Base-by-base conservation (phyloP, 352 stramenopile species). In the Phytopythium cucurbitacearum region DNA sequence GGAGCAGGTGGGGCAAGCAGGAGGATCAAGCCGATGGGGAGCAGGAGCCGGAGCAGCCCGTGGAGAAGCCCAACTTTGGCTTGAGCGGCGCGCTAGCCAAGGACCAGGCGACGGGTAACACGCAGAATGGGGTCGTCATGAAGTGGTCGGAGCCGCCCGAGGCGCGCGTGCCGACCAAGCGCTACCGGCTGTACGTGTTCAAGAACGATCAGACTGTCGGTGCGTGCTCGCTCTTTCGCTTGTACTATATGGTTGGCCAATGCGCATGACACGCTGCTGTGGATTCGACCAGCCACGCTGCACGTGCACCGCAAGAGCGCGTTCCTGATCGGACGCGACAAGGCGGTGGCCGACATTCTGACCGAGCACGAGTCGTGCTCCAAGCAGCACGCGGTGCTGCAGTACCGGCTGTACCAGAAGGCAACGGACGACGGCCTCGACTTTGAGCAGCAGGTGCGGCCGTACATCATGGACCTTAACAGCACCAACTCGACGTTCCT, bases 381-480 rank as follows among this genome's bases (percentile, higher is more conserved):
- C 3, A 97, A 97, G 51, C 97, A 99, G 77, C 97, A 99, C 68
- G 95, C 96, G 1, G 97, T 99, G 40, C 63, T 99, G 37, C 97
- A 99, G 74, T 98, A 95, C 64, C 78, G 92, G 15, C 62, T 93
- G 48, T 87, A 82, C 46, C 79, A 94, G 60, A 87, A 80, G 50
- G 67, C 79, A 34, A 82, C 69, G 32, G 59, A 67, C 8, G 76
- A 89, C 49, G 78, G 80, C 0, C 60, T 91, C 5, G 60, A 66
- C 47, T 81, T 78, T 48, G 57, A 73, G 52, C 77, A 80, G 44
- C 67, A 89, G 32, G 81, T 94, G 59, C 76, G 79, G 21, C 97
- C 97, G 4, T 99, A 99, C 79, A 73, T 99, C 40, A 95, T 99
- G 88, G 97, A 99, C 71, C 78, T 99, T 33, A 85, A 98, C 64